phyloP scores from a whole-genome alignment of 2,329 filamentous ascomycete genomes.

The Apiospora koreana region DNA sequence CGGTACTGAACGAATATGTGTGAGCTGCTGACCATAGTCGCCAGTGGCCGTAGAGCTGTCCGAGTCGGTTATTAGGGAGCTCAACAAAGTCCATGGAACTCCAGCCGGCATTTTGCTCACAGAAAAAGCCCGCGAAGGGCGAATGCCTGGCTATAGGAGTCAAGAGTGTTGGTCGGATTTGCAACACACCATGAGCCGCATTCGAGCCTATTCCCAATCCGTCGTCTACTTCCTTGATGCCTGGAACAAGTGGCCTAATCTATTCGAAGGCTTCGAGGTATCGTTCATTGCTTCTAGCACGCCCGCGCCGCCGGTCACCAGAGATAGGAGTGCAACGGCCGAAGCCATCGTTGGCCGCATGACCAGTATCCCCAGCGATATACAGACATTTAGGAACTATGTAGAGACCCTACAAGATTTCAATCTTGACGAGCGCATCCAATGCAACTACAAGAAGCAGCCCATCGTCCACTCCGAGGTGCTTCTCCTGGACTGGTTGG shows the following conservation, averaged over 20 bases:
- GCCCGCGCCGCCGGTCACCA: background rate
- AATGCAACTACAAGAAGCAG: background rate
- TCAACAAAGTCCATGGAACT: slow-evolving; percentile 10
- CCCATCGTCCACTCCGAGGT: slow-evolving; percentile 25
- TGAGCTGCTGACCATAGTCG: background rate
- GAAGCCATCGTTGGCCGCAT: slow-evolving; percentile 21
- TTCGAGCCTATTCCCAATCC: slow-evolving; percentile 18
- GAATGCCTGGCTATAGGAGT: slow-evolving; percentile 8
- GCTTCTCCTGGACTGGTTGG: slow-evolving; percentile 20
- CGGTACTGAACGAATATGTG: background rate
- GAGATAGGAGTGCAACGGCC: slow-evolving; percentile 15
- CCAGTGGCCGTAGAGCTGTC: background rate
- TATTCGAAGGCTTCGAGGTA: slow-evolving; percentile 18
- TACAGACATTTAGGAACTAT: slow-evolving; percentile 6
- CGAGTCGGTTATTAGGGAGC: background rate
- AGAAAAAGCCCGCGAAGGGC: slow-evolving; percentile 3
- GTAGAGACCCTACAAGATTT: slow-evolving; percentile 14
- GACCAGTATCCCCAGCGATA: slow-evolving; percentile 3
- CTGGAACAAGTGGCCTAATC: slow-evolving; percentile 14
- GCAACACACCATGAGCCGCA: slow-evolving; percentile 13
- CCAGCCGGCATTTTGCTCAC: background rate
- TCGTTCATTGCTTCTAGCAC: slow-evolving; percentile 16
- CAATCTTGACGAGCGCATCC: slow-evolving; percentile 18
- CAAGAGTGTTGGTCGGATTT: slow-evolving; percentile 14
- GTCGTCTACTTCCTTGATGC: slow-evolving; percentile 12